Evolutionary conservation across 2,329 filamentous ascomycete species (phyloP), one percentile per base, ranked within the genome.

Genomic region (Metarhizium anisopliae): DNA sequence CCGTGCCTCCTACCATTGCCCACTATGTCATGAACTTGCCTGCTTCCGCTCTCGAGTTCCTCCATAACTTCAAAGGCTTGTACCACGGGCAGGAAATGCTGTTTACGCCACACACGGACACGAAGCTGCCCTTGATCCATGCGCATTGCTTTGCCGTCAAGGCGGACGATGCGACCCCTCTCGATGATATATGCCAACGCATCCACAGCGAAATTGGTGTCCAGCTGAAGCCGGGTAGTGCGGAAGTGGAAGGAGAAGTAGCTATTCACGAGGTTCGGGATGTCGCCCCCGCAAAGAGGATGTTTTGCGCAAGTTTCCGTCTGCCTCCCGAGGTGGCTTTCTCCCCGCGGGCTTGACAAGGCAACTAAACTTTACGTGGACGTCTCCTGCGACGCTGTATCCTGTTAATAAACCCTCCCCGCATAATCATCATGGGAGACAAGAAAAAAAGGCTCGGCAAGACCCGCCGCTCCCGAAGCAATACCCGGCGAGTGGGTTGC

Each of bases 1-100:
- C 77, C 11, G 77, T 91, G 50, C 93, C 93, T 2, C 79, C 79
- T 2, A 85, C 86, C 42, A 89, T 97, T 68, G 81, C 85, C n/a
- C 94, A 97, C 74, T 99, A 92, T 69, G 88, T 97, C 61, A 96
- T 99, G 90, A 99, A 99, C 72, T 85, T 99, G 16, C 94, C 94
- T 0, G 94, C 92, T 1, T 88, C 85, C 1, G 93, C 94, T 1
- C 86, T 94, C 58, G 85, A 88, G 57, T 99, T 99, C 68, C 78
- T 96, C 25, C 76, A 77, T 55, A 71, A 72, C 63, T 74, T 65
- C 62, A 82, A 84, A 20, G 93, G 94, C 4, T 72, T 96, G 16
- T 97, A 96, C 68, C 74, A 81, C n/a, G 84, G 84, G 3, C 78
- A 83, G 29, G 84, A 91, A 68, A 59, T 70, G 2, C 76, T 90